Evolutionary conservation across 2,329 filamentous ascomycete species (phyloP), one percentile per base, ranked within the genome.

Genomic region (Colletotrichum sublineola): DNA sequence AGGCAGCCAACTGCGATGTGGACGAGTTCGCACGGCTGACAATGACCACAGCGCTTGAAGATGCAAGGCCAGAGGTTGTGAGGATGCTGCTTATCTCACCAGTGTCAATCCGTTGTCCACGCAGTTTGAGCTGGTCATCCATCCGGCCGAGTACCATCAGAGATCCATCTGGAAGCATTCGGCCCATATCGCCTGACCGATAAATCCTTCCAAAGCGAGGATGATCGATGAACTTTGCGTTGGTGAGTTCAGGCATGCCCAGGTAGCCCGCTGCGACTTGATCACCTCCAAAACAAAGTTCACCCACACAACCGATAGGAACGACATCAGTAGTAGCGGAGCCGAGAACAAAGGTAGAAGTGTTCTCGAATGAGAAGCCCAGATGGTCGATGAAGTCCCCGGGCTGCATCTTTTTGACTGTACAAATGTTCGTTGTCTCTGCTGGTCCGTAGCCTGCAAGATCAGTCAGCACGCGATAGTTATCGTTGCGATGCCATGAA

Each of bases 341-440:
- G 24, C 77, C 78, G 20, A 93, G 79, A 1, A 97, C 89, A 71
- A 94, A 90, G 0, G 89, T 87, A 0, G 94, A 96, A 0, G 93
- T 97, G 73, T 96, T 97, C 12, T 86, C 82, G 38, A 97, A 89
- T 0, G 91, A 88, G 71, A 85, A 86, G 0, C 95, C 95, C n/a
- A 97, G 90, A 75, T 95, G 95, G 73, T 91, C 91, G 63, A 93
- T 89, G 29, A 87, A 82, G 76, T 95, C 89, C 0, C 84, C 81
- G 0, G 76, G 75, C 0, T 83, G 81, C 78, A 96, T 90, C 50
- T 87, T 85, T 72, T 91, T 91, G 11, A 96, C 88, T 0, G 93
- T 94, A 81, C 94, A 97, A 29, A 97, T 95, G 75, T 97, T 97
- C 1, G 94, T 97, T 0, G 93, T 94, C 80, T 97, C 95, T 0